phyloP scores from a whole-genome alignment of 495 filamentous ascomycete genomes.

The Penicillium chermesinum region DNA sequence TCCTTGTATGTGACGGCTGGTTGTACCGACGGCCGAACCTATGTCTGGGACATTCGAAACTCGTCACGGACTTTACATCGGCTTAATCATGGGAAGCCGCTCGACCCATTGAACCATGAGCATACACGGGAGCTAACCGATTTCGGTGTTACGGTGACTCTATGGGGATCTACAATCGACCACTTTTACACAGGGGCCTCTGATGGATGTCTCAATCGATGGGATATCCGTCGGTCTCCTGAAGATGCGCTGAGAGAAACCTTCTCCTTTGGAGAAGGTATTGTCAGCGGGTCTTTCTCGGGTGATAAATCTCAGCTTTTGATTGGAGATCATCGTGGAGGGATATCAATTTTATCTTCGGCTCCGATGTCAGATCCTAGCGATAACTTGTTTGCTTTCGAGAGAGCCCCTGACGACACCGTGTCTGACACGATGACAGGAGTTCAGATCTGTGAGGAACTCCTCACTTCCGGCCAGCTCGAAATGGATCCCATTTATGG shows the following conservation, averaged over 20 bases:
- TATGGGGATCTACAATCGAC: slow-evolving; percentile 68
- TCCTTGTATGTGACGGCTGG: slow-evolving; percentile 68
- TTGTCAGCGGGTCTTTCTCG: slow-evolving; percentile 64
- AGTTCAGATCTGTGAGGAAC: slow-evolving; percentile 18
- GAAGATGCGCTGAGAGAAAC: slow-evolving; percentile 61
- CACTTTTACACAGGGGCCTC: slow-evolving; percentile 86
- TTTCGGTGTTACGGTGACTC: slow-evolving; percentile 71
- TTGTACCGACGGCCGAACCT: slow-evolving; percentile 76
- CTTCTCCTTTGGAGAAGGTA: slow-evolving; percentile 42
- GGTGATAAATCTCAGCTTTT: slow-evolving; percentile 65
- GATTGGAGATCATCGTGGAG: slow-evolving; percentile 70
- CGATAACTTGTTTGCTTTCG: slow-evolving; percentile 16
- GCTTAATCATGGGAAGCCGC: slow-evolving; percentile 62
- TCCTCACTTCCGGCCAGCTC: slow-evolving; percentile 36
- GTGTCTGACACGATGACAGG: slow-evolving; percentile 18
- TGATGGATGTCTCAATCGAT: slow-evolving; percentile 80
- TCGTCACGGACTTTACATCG: slow-evolving; percentile 54
- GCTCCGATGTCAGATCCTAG: slow-evolving; percentile 24
- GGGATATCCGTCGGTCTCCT: slow-evolving; percentile 64
- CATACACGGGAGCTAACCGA: slow-evolving; percentile 62
- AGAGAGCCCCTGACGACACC: slow-evolving; percentile 14
- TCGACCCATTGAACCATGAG: slow-evolving; percentile 55
- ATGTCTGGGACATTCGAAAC: slow-evolving; percentile 76
- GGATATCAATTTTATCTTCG: slow-evolving; percentile 60
- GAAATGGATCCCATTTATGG: slow-evolving; percentile 37